A percentile compares a stretch with the other conserved stretches of the same genome.
These are phyloP conservation scores for Hygrophorus pudorinus DNA, from an alignment of 768 basidiomycete species.

Conservation along the genomic window DNA sequence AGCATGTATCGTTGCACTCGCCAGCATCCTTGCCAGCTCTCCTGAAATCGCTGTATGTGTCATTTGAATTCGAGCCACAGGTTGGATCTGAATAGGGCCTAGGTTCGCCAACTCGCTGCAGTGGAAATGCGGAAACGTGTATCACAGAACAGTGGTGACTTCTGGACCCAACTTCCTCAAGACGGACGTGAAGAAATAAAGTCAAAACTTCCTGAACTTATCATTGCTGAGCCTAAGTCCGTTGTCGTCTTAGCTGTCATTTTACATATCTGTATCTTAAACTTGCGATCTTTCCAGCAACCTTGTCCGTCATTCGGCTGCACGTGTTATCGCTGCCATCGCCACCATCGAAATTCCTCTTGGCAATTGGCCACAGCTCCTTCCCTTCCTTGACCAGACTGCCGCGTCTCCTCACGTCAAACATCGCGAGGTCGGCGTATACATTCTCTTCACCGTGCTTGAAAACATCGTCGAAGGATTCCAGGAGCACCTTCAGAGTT, in stretches of 20 bases:
- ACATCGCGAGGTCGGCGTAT: conserved; percentile 89
- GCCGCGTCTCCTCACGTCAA: conserved; percentile 55
- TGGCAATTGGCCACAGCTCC: conserved; percentile 76
- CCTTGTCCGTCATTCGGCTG: conserved; percentile 85
- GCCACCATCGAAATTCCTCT: conserved; percentile 78
- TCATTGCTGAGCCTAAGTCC: conserved; percentile 72
- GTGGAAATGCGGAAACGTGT: conserved; percentile 96
- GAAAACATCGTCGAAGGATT: conserved; percentile 90
- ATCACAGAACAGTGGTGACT: conserved; percentile 60
- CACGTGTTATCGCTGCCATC: conserved; percentile 88
- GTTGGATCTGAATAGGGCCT: conserved; percentile 4
- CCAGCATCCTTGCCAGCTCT: conserved; percentile 75
- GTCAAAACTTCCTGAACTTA: conserved; percentile 64
- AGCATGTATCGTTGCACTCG: conserved; percentile 83
- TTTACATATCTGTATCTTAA: conserved; percentile 2
- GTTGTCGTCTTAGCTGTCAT: conserved; percentile 15
- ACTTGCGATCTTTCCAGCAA: conserved; percentile 37
- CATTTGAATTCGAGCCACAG: conserved; percentile 5
- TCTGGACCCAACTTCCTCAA: conserved; percentile 70
- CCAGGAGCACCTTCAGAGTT: conserved; percentile 58
- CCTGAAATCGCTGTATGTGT: conserved; percentile 73
- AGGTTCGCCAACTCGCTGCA: conserved; percentile 96
- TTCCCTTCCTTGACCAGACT: conserved; percentile 79
- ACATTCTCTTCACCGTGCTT: conserved; percentile 82
- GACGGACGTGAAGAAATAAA: conserved; percentile 78